Evolutionary conservation across 2,329 filamentous ascomycete species (phyloP).

Genomic region (Penicillium sp.): DNA sequence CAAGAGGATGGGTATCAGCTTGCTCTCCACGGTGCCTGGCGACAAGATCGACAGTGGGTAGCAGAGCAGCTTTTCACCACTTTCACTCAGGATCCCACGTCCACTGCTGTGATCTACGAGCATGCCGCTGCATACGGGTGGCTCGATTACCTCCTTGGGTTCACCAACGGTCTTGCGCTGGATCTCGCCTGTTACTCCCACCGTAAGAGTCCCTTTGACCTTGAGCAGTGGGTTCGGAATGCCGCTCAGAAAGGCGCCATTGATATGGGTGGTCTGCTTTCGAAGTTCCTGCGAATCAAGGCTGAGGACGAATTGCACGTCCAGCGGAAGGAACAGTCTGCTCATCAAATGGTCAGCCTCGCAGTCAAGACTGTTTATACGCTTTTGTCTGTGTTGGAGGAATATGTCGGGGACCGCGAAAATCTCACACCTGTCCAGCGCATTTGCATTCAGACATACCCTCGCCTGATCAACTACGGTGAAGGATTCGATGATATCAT

Average conservation of each 20-base stretch:
- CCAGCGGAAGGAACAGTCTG: constrained; percentile 66
- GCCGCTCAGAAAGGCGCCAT: constrained; percentile 62
- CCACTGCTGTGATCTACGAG: constrained; percentile 69
- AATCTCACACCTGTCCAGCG: constrained; percentile 80
- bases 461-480: constrained; percentile 91
- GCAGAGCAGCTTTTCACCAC: constrained; percentile 73
- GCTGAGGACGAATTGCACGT: constrained; percentile 73
- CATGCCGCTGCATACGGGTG: constrained; percentile 79
- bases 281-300: constrained; percentile 81
- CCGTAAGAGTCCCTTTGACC: constrained; percentile 72
- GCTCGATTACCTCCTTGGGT: constrained; percentile 75
- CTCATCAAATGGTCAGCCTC: constrained; percentile 68
- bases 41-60: constrained; percentile 85
- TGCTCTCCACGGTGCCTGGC: constrained; percentile 87
- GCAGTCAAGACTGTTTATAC: constrained; percentile 81
- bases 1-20: constrained; percentile 76
- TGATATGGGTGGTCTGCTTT: constrained; percentile 67
- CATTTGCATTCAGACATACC: constrained; percentile 86
- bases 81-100: constrained; percentile 67
- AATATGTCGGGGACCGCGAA: constrained; percentile 58
- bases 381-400: constrained; percentile 74
- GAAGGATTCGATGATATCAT: constrained; percentile 91
- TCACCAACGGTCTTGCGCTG: constrained; percentile 78
- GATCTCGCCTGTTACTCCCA: constrained; percentile 85
- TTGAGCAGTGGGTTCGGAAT: constrained; percentile 75